Conservation (phyloP, 768 basidiomycete species). For the Lyophyllum decastes region DNA sequence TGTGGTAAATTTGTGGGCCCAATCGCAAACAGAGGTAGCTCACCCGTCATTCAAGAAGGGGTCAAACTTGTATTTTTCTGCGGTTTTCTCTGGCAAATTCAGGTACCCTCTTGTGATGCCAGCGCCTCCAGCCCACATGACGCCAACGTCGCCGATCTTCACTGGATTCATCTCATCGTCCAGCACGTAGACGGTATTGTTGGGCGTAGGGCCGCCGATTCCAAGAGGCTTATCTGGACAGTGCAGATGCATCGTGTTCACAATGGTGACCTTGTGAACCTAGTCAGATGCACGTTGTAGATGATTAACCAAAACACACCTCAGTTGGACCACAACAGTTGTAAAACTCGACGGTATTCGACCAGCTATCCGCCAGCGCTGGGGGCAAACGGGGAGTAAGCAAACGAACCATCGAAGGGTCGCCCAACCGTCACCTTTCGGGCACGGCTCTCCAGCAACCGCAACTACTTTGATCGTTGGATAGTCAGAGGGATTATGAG, state of each 20-base stretch:
- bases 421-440: conserved; percentile 35
- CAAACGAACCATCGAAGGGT: not conserved
- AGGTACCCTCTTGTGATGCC: conserved; percentile 56
- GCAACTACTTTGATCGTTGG: conserved; percentile 50
- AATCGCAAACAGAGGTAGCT: conserved; percentile 14
- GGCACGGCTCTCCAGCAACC: conserved; percentile 52
- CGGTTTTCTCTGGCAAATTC: conserved; percentile 53
- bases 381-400: not conserved
- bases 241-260: conserved; percentile 51
- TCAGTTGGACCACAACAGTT: conserved; percentile 58
- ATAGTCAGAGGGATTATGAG: conserved; percentile 47
- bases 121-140: conserved; percentile 63
- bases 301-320: conserved; percentile 21
- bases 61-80: conserved; percentile 48
- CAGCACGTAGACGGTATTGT: conserved; percentile 41
- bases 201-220: conserved; percentile 50
- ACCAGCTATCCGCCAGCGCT: conserved; percentile 44
- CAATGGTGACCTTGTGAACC: conserved; percentile 42
- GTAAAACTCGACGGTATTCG: conserved; percentile 37
- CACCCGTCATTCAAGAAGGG: conserved; percentile 53
- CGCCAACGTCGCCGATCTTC: conserved; percentile 33
- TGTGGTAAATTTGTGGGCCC: not conserved
- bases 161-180: conserved; percentile 37
- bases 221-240: conserved; percentile 33
- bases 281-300: not conserved